Base-by-base conservation (phyloP, 2,329 filamentous ascomycete genomes). In the Cladosporium sp. region DNA sequence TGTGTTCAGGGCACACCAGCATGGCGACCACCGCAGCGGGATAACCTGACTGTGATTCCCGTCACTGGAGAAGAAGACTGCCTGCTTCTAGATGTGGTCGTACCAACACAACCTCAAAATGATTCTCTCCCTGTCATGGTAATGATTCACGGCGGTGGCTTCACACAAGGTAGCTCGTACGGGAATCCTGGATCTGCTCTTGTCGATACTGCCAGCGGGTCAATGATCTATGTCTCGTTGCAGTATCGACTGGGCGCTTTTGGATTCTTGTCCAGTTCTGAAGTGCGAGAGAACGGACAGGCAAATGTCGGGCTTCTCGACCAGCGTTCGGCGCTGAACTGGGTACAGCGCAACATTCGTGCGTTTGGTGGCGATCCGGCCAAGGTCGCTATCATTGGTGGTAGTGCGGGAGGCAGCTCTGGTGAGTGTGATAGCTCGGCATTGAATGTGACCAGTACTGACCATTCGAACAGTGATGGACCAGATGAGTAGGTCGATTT, bases 31-130 rank as follows among this genome's bases (percentile, higher is more conserved):
- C 60, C 34, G 34, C 45, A 49, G 49, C 61, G 34, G 17, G 55
- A 52, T 36, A 64, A 36, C 36, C 59, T 58, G 5, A 58, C 36
- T 8, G 60, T 60, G 7, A 28, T 59, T 20, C 37, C 57, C 8
- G 51, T 52, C 5, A 54, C 51, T 9, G 49, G 51, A 5, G 36
- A 59, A 28, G 74, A 78, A 59, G 74, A 77, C 61, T 78, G 75
- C 61, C 58, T 77, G 50, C 71, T 74, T 38, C 60, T 76, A 39
- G 75, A 78, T 55, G 72, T 77, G 3, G 72, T 71, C 57, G 72
- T 71, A 6, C 75, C 75, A 4, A 64, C 64, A 5, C 67, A 73
- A 42, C 74, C 75, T 25, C 49, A 42, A 7, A 59, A 42, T 17
- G 51, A 56, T 3, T 60, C 60, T 11, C 60, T 75, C 25, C 64